phyloP scores from a whole-genome alignment of 2,329 filamentous ascomycete species.

The Diaporthe amygdali region DNA sequence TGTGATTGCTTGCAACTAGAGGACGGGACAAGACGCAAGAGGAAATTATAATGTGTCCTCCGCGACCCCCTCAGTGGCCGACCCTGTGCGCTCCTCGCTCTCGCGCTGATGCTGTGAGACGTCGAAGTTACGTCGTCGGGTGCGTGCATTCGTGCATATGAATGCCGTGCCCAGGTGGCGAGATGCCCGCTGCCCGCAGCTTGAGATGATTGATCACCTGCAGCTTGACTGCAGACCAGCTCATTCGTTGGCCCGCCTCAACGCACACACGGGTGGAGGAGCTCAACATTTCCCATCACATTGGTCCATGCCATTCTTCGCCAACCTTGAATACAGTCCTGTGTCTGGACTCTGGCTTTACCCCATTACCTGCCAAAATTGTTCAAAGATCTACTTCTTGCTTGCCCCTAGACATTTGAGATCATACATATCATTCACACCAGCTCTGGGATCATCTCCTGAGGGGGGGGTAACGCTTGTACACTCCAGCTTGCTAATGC shows the following conservation, averaged over 20 bases:
- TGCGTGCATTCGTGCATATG: constrained; percentile 8
- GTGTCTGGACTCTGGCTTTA: neutral
- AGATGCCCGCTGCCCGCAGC: neutral
- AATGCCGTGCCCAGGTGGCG: constrained; percentile 9
- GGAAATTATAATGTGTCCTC: neutral
- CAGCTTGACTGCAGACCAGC: neutral
- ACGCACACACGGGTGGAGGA: neutral
- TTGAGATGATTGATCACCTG: neutral
- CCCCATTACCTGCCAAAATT: neutral
- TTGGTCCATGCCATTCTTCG: neutral
- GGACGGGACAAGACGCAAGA: neutral
- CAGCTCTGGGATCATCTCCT: too few relatives aligned
- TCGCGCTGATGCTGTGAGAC: neutral
- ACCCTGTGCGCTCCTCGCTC: neutral
- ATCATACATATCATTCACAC: too few relatives aligned
- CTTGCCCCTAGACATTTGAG: neutral
- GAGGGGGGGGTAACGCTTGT: too few relatives aligned
- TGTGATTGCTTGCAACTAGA: neutral
- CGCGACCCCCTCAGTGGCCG: neutral
- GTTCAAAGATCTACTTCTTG: neutral
- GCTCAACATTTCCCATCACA: neutral
- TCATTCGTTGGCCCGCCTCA: neutral
- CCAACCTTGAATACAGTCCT: neutral
- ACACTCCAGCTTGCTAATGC: too few relatives aligned
- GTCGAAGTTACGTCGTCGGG: neutral